These are phyloP conservation scores for Cordia subcordata DNA, from an alignment of 257 asterid genomes.

Conservation along the genomic window DNA sequence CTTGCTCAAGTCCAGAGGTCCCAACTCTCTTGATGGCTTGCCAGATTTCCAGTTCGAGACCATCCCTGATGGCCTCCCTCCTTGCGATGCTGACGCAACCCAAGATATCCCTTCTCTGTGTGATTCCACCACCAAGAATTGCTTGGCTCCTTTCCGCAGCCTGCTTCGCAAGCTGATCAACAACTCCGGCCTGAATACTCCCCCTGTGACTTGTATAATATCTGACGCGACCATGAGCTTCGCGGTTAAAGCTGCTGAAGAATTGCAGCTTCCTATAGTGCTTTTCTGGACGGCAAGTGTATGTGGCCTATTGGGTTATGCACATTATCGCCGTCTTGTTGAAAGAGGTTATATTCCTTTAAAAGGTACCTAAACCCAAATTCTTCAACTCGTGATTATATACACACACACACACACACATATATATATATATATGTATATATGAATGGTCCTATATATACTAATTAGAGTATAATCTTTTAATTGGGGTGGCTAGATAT, in stretches of 20 bases:
- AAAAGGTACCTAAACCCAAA: constrained; percentile 25
- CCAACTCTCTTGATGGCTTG: constrained; percentile 21
- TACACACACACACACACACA: too few species aligned
- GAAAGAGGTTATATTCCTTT: constrained; percentile 42
- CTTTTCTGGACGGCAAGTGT: constrained; percentile 49
- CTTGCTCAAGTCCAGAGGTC: constrained; percentile 32
- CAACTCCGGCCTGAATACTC: constrained; percentile 11
- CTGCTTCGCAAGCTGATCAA: constrained; percentile 28
- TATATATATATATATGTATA: neutral
- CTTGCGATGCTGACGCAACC: constrained; percentile 4
- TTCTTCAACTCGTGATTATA: too few species aligned
- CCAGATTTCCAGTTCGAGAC: constrained; percentile 35
- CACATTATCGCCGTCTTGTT: constrained; percentile 29
- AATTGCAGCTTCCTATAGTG: constrained; percentile 41
- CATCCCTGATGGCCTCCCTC: constrained; percentile 59
- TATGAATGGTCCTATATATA: neutral
- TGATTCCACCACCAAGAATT: constrained; percentile 27
- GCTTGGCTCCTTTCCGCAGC: constrained; percentile 41
- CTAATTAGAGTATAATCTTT: neutral
- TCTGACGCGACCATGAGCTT: constrained; percentile 48
- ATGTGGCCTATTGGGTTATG: constrained; percentile 34
- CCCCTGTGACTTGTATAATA: constrained; percentile 46
- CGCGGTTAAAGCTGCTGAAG: constrained; percentile 41
- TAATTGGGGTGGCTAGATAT: constrained; percentile 28
- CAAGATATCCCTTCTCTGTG: constrained; percentile 10